These are phyloP conservation scores for Penicillium sp. DNA, from an alignment of 2,329 filamentous ascomycete species.

Conservation along the genomic window DNA sequence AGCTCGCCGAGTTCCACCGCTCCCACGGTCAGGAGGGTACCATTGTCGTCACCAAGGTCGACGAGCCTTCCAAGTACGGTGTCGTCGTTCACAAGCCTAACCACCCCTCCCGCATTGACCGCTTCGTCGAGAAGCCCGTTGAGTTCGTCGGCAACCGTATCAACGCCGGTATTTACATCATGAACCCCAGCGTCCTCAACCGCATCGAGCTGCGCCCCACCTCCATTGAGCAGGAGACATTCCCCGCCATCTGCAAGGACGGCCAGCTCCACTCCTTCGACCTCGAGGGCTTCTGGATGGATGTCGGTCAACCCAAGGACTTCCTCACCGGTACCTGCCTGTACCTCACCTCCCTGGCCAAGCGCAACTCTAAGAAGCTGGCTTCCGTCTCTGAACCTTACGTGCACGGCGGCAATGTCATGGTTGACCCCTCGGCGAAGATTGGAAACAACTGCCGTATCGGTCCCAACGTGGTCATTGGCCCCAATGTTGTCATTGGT, in stretches of 20 bases:
- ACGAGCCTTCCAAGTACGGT: slow-evolving; percentile 98
- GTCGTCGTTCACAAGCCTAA: slow-evolving; percentile 96
- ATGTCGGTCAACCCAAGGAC: slow-evolving; percentile 97
- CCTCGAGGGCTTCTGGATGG: slow-evolving; percentile 99
- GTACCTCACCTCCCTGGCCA: slow-evolving; percentile 89
- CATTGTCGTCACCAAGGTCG: slow-evolving; percentile 97
- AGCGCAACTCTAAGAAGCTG: slow-evolving; percentile 86
- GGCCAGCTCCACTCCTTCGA: slow-evolving; percentile 94
- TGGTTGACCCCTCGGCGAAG: slow-evolving; percentile 92
- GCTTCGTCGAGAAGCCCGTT: slow-evolving; percentile 98
- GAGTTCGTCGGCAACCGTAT: slow-evolving; percentile 99
- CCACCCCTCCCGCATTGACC: slow-evolving; percentile 90
- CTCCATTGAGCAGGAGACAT: slow-evolving; percentile 98
- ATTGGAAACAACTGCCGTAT: slow-evolving; percentile 99
- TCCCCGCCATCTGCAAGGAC: slow-evolving; percentile 90
- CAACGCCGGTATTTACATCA: slow-evolving; percentile 97
- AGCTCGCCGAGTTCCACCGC: slow-evolving; percentile 91
- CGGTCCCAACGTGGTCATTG: slow-evolving; percentile 95
- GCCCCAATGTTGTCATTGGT: slow-evolving; percentile 87
- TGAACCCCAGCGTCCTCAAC: slow-evolving; percentile 87
- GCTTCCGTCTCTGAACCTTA: slow-evolving; percentile 75
- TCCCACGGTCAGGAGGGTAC: slow-evolving; percentile 92
- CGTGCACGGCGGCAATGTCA: slow-evolving; percentile 91
- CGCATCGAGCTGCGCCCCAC: slow-evolving; percentile 96
- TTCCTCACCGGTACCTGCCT: slow-evolving; percentile 96